Percentiles rank a stretch among this genome's conserved stretches.
Evolutionary conservation across 495 filamentous ascomycete species (phyloP).

Genomic region (Daldinia loculata): DNA sequence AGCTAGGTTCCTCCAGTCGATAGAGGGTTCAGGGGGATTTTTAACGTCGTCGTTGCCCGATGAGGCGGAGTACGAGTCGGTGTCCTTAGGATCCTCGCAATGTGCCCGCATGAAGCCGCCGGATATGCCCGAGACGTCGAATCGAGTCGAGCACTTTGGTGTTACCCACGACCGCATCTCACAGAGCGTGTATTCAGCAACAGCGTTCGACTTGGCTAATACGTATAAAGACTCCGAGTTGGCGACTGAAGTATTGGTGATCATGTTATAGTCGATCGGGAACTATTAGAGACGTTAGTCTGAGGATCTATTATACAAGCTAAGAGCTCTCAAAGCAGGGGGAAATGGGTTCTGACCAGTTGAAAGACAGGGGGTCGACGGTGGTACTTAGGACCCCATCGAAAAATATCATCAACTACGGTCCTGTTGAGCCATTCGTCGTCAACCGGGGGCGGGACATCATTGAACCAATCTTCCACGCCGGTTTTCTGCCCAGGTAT

Average conservation of each 20-base stretch:
- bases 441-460: constrained; percentile 41
- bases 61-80: constrained; percentile 60
- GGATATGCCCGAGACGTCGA: constrained; percentile 63
- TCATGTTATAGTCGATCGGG: constrained; percentile 69
- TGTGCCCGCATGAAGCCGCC: constrained; percentile 62
- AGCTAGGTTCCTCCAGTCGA: constrained; percentile 69
- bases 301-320: neutral
- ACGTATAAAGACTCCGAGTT: constrained; percentile 67
- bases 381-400: constrained; percentile 61
- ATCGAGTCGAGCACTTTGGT: constrained; percentile 68
- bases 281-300: constrained; percentile 41
- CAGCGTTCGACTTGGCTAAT: constrained; percentile 60
- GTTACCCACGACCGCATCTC: constrained; percentile 65
- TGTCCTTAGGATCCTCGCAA: constrained; percentile 65
- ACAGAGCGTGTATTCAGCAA: constrained; percentile 67
- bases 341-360: constrained; percentile 45
- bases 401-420: constrained; percentile 73
- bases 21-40: constrained; percentile 39
- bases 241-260: constrained; percentile 61
- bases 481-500: constrained; percentile 37
- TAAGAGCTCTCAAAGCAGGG: neutral
- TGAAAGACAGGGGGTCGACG: constrained; percentile 70
- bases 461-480: constrained; percentile 41
- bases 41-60: constrained; percentile 42
- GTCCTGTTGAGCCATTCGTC: constrained; percentile 63